Evolutionary conservation across 2,329 filamentous ascomycete genomes (phyloP), one percentile per base, ranked within the genome.

Genomic region (Davidsoniella neocaledoniae): DNA sequence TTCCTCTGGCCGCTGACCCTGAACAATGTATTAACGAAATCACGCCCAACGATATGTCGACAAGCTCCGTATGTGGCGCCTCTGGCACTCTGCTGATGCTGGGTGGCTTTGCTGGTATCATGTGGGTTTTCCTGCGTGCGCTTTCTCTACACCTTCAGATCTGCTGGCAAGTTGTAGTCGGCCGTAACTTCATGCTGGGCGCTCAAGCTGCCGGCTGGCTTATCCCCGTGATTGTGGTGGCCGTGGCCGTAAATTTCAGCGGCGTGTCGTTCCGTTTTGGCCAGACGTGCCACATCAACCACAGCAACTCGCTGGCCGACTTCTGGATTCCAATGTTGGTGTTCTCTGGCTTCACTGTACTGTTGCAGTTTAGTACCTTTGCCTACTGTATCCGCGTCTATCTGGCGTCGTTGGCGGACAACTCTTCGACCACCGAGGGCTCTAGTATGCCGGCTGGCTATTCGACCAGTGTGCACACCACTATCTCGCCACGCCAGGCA

Each of bases 251-350:
- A 55, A 73, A 85, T 40, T 71, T 94, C 54, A 95, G 88, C 46
- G 91, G 91, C 17, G 86, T 95, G 3, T 96, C 88, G 1, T 96
- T 90, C 66, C 81, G 91, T 46, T 95, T 96, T 59, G 91, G 91
- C 48, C 74, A 76, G 44, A 84, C 87, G 25, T 98, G 91, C 64
- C 90, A 95, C 63, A 88, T 96, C 68, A 96, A 96, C 68, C 86
- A 94, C 63, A 67, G 77, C 50, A 77, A 94, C 63, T 88, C 86
- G 54, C 68, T 94, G 62, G 76, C 79, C 29, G 83, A 83, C 60
- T 86, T 94, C 60, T 96, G 90, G 90, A 86, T 88, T 14, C 93
- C 91, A 0, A 65, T 95, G 25, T 71, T 94, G 56, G 76, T 81
- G 4, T 83, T 96, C 58, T 76, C 86, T 33, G 82, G 77, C 21